Conservation (phyloP, 805 yeast species). For the Kluyveromyces wickerhamii region DNA sequence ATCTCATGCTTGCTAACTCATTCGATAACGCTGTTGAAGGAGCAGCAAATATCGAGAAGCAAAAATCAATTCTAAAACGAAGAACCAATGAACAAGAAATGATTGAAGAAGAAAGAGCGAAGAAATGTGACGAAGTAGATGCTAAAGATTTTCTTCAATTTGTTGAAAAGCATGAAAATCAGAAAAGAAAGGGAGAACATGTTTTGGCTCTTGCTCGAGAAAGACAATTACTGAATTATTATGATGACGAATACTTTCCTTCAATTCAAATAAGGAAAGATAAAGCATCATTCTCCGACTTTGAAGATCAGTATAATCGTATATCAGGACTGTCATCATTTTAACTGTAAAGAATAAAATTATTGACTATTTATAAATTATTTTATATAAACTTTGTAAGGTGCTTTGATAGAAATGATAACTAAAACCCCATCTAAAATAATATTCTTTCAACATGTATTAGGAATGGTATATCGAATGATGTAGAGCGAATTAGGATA, state of each 20-base stretch:
- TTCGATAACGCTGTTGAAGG: neutral
- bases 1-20: neutral
- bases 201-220: slow-evolving; percentile 30
- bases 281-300: slow-evolving; percentile 1
- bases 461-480: neutral
- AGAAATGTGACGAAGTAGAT: slow-evolving; percentile 33
- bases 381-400: no score
- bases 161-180: slow-evolving; percentile 32
- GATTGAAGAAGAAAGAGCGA: slow-evolving; percentile 32
- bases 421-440: no score
- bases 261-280: neutral
- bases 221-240: slow-evolving; percentile 33
- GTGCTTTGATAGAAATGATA: no score
- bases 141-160: slow-evolving; percentile 31
- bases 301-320: slow-evolving; percentile 3
- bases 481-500: neutral
- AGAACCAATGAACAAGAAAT: slow-evolving; percentile 29
- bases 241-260: slow-evolving; percentile 19
- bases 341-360: no score
- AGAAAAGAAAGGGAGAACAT: slow-evolving; percentile 29
- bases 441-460: no score
- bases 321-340: no score
- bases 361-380: no score
- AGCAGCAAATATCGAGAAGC: neutral
- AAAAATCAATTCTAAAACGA: slow-evolving; percentile 33